Evolutionary conservation across 192 early-diverging fungal species (phyloP), one percentile per base, ranked within the genome.

Genomic region (Polychytrium aggregatum): DNA sequence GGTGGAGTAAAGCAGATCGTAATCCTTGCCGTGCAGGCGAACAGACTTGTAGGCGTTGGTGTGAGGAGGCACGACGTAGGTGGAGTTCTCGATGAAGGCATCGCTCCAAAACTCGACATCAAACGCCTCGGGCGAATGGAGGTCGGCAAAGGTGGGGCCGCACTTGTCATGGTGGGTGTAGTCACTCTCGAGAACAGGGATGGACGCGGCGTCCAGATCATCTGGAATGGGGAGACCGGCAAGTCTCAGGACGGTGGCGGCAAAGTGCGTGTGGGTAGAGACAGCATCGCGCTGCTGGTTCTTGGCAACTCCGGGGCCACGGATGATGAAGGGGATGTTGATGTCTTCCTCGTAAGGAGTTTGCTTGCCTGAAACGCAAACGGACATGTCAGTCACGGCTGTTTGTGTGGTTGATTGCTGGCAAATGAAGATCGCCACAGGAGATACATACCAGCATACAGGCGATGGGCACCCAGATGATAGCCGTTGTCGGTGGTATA

Each of bases 401-500:
- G n/a, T n/a, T n/a, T n/a, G n/a, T n/a, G n/a, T n/a, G n/a, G n/a
- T n/a, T n/a, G n/a, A n/a, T n/a, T n/a, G n/a, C n/a, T n/a, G n/a
- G n/a, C n/a, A n/a, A n/a, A n/a, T n/a, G n/a, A n/a, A n/a, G n/a
- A n/a, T n/a, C n/a, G n/a, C n/a, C n/a, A n/a, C n/a, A n/a, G n/a
- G n/a, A n/a, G n/a, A n/a, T n/a, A n/a, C n/a, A n/a, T n/a, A 11
- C 81, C 82, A 10, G 72, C 66, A 18, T 63, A 64, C 21, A 76
- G 58, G 13, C 79, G 72, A 38, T 82, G 79, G 16, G 72, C 66
- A 3, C 82, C 82, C 14, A 83, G 49, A 46, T 83, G 82, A 44
- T 78, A 83, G 17, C 82, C 82, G 48, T 83, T 83, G 42, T 83
- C 82, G 16, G 74, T 60, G 1, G 72, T 70, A 48, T 82, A 83